Evolutionary conservation across 768 basidiomycete species (phyloP).

Genomic region (Tricholoma terreum): DNA sequence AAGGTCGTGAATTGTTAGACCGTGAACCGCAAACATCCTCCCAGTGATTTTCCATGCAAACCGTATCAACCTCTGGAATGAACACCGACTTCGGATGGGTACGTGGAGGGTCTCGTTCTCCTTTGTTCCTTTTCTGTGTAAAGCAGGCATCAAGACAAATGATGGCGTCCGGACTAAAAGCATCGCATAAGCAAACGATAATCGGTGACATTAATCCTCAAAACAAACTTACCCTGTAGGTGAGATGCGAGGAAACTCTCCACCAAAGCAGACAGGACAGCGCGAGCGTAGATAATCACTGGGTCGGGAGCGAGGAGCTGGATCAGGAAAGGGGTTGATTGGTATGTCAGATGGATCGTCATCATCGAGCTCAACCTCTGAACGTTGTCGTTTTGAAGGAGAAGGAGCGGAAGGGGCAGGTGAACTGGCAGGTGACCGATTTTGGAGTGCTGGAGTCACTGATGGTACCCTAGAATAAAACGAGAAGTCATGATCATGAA

Average conservation of each 20-base stretch:
- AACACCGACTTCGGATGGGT: too few species aligned
- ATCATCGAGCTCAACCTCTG: not conserved
- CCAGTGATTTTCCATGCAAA: too few species aligned
- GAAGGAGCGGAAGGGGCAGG: slow-evolving; percentile 1
- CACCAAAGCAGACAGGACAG: slow-evolving; percentile 7
- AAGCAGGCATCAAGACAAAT: not conserved
- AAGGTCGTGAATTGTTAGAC: too few species aligned
- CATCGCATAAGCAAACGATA: too few species aligned
- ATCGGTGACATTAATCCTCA: not conserved
- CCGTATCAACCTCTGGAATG: too few species aligned
- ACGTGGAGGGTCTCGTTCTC: too few species aligned
- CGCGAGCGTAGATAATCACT: slow-evolving; percentile 17
- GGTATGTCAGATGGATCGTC: not conserved
- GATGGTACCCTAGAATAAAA: not conserved
- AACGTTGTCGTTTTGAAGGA: not conserved
- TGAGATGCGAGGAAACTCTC: too few species aligned
- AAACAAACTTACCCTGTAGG: not conserved
- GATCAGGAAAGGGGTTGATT: not conserved
- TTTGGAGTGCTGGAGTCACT: not conserved
- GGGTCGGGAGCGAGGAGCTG: not conserved
- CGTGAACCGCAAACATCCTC: too few species aligned
- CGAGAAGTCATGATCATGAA: not conserved
- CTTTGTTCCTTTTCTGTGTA: too few species aligned
- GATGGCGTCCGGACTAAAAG: too few species aligned
- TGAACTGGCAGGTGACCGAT: not conserved